phyloP scores from a whole-genome alignment of 495 filamentous ascomycete genomes.

The Clohesyomyces aquaticus region DNA sequence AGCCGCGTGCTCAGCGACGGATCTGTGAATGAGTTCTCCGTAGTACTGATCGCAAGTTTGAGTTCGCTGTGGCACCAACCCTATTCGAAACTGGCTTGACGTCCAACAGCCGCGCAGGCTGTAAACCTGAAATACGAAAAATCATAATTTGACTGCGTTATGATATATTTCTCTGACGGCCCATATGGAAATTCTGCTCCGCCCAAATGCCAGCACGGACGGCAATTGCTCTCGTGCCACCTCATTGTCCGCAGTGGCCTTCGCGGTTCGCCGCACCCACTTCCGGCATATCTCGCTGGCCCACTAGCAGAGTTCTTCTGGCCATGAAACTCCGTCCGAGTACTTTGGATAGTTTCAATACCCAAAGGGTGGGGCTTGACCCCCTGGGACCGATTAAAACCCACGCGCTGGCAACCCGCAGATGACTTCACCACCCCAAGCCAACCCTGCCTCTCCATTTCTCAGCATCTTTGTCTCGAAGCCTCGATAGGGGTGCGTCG shows the following conservation, averaged over 20 bases:
- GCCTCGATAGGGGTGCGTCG: constrained; percentile 36
- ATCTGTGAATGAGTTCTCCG: constrained; percentile 4
- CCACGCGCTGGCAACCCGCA: constrained; percentile 17
- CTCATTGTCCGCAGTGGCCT: constrained; percentile 23
- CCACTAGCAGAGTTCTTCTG: constrained; percentile 12
- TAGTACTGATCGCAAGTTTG: constrained; percentile 2
- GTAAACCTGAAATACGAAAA: constrained; percentile 37
- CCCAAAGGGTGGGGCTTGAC: constrained; percentile 29
- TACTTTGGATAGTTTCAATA: constrained; percentile 5
- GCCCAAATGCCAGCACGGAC: constrained; percentile 10
- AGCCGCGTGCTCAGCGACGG: not conserved
- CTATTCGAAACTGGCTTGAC: constrained; percentile 8
- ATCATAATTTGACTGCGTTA: constrained; percentile 44
- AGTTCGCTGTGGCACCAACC: constrained; percentile 1
- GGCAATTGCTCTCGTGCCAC: constrained; percentile 40
- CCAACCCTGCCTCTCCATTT: constrained; percentile 23
- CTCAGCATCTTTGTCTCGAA: constrained; percentile 33
- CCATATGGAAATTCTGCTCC: constrained; percentile 14
- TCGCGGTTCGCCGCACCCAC: not conserved
- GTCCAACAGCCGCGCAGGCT: constrained; percentile 35
- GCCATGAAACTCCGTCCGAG: constrained; percentile 21
- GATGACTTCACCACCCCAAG: constrained; percentile 14
- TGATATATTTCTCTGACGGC: constrained; percentile 40
- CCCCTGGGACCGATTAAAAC: constrained; percentile 29
- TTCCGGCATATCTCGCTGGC: constrained; percentile 30